Conservation (phyloP, 2,329 filamentous ascomycete genomes). For the Sporothrix luriei region DNA sequence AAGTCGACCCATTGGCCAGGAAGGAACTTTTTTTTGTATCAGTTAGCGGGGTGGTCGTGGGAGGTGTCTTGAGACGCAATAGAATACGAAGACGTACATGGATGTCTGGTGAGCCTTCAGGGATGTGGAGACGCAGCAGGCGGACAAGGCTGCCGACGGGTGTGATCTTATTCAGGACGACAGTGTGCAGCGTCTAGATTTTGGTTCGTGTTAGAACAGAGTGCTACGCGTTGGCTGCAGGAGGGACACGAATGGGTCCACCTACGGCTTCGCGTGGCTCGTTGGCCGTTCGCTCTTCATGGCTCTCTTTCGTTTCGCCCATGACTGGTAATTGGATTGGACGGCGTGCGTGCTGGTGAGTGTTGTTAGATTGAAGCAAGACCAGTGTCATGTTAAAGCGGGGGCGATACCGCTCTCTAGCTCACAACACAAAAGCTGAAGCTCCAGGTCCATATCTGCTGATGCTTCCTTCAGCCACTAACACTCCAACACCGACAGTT, state of each 20-base stretch:
- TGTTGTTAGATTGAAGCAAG: background rate
- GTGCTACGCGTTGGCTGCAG: background rate
- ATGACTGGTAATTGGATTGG: background rate
- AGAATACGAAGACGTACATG: conserved; percentile 47
- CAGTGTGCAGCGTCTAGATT: conserved; percentile 58
- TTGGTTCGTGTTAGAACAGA: background rate
- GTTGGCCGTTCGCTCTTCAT: conserved; percentile 71
- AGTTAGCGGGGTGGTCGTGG: conserved; percentile 35
- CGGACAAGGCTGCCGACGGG: conserved; percentile 68
- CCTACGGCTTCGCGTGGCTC: conserved; percentile 68
- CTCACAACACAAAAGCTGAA: background rate
- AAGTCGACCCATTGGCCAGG: conserved; percentile 90
- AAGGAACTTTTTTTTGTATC: conserved; percentile 60
- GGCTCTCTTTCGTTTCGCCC: conserved; percentile 46
- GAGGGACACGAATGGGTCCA: background rate
- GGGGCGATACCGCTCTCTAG: conserved; percentile 11
- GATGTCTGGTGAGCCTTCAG: conserved; percentile 49
- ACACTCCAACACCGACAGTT: background rate
- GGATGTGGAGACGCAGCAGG: conserved; percentile 66
- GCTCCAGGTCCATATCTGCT: background rate
- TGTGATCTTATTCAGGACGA: conserved; percentile 63
- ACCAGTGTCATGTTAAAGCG: background rate
- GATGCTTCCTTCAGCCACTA: background rate
- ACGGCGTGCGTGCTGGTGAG: background rate
- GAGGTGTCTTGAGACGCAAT: conserved; percentile 32